Evolutionary conservation across 306 rosid species (phyloP), one percentile per base, ranked within the genome.

Genomic region (Betula pendula): DNA sequence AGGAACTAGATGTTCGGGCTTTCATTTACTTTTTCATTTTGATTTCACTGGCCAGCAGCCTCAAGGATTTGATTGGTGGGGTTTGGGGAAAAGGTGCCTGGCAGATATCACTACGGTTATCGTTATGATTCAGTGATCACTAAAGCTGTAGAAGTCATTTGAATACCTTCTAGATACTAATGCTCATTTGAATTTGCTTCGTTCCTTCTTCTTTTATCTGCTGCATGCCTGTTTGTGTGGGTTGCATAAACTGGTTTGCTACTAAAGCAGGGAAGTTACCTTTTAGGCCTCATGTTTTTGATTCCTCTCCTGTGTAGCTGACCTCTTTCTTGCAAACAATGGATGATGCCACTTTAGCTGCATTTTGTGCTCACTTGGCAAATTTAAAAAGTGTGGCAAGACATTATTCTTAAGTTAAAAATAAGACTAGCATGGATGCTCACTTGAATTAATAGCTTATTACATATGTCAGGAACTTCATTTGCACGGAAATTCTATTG

Each of bases 401-500:
- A 33, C 25, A 17, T 38, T 65, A 38, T 38, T 38, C 45, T 65
- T 19, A 29, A 65, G 9, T 17, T 38, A 19, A 65, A 38, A 65
- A 19, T 65, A n/a, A 65, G 27, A 65, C 11, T 35, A 65, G 3
- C 45, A 65, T 65, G 35, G 25, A 19, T 65, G 48, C 53, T 45
- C 48, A 19, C 14, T 53, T 10, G 11, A 42, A 43, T 60, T 59
- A 43, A 58, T 47, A 47, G 63, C 31, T 40, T 38, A 12, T 58
- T 42, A 43, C 79, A 55, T 79, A 31, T 74, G 81, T 50, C 89
- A 95, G 99, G 97, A 90, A 71, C 97, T 95, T 84, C 91, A 95
- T 85, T 78, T 95, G 85, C 93, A 95, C 77, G 99, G 99, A 79
- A 95, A 95, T 86, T 89, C 97, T 77, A 88, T 95, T 73, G 97